phyloP scores from a whole-genome alignment of 257 asterid genomes.

The Nicotiana attenuata region DNA sequence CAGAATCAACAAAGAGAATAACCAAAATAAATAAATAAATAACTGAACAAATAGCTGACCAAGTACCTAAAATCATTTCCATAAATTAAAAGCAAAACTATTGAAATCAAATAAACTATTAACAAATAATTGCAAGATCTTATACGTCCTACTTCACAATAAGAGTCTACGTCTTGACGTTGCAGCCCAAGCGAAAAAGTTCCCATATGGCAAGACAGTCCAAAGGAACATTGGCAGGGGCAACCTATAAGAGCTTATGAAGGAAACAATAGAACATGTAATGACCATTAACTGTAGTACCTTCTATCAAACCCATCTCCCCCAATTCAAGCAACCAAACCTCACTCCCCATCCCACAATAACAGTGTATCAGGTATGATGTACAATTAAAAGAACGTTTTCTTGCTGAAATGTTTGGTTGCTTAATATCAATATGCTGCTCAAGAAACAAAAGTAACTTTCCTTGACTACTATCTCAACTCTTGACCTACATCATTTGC shows the following conservation, averaged over 20 bases:
- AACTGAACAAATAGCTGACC: neutral
- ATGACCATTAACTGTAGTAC: neutral
- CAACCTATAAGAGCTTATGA: neutral
- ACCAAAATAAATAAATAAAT: conserved; percentile 3
- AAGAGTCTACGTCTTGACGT: neutral
- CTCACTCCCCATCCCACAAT: neutral
- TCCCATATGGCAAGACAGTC: neutral
- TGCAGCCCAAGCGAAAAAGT: neutral
- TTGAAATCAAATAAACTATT: neutral
- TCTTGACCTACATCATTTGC: neutral
- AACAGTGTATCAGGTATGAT: neutral
- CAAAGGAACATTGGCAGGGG: neutral
- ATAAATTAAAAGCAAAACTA: neutral
- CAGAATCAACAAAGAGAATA: neutral
- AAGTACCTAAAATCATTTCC: neutral
- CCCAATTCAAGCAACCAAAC: neutral
- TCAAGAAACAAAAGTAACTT: neutral
- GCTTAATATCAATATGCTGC: neutral
- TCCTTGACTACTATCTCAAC: neutral
- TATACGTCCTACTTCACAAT: neutral
- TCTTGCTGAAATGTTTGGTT: neutral
- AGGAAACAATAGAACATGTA: neutral
- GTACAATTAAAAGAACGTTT: neutral
- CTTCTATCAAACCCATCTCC: neutral
- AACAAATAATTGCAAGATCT: neutral